Evolutionary conservation across 2,329 filamentous ascomycete species (phyloP), one percentile per base, ranked within the genome.

Genomic region (Aspergillus quadricinctus): DNA sequence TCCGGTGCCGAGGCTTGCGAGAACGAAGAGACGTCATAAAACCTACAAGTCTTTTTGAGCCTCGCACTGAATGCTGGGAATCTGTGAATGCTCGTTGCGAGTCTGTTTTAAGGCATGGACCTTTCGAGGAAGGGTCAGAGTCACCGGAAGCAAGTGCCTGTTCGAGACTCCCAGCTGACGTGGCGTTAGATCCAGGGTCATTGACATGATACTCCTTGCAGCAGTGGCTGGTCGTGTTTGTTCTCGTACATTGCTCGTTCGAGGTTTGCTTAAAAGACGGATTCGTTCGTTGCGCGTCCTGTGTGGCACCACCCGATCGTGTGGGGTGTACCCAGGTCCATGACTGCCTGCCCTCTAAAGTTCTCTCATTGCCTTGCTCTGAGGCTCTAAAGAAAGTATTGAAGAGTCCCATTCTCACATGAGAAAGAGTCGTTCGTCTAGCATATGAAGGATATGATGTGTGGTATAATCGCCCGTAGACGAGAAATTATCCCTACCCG

Each of bases 21-120:
- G 57, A 48, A 28, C 61, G 59, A 40, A 68, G 57, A 28, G 63
- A 53, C 10, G 57, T 58, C 52, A 55, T 58, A 29, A 67, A 54
- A 2, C 57, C 61, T 37, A 49, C 48, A 10, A 68, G 49, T 25
- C 60, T 49, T 43, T 56, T 54, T 5, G 56, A 62, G 29, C 56
- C 48, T 49, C 52, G 56, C n/a, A 48, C 27, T 19, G 57, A 54
- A 43, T 53, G 56, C 29, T 31, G 57, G 9, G 48, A 53, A 11
- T 49, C 49, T 17, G 51, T 25, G 7, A 49, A 37, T 50, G 45
- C 9, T 17, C 19, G 19, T 17, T 48, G 35, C 43, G 35, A 23
- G 43, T 46, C 43, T 19, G 5, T 14, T 23, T 46, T 23, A 14
- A 46, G 5, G 17, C 43, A 14, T 46, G 11, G 11, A 23, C 14